Evolutionary conservation across 1,284 basidiomycete genomes (phyloP).

Genomic region (Athelia psychrophila): DNA sequence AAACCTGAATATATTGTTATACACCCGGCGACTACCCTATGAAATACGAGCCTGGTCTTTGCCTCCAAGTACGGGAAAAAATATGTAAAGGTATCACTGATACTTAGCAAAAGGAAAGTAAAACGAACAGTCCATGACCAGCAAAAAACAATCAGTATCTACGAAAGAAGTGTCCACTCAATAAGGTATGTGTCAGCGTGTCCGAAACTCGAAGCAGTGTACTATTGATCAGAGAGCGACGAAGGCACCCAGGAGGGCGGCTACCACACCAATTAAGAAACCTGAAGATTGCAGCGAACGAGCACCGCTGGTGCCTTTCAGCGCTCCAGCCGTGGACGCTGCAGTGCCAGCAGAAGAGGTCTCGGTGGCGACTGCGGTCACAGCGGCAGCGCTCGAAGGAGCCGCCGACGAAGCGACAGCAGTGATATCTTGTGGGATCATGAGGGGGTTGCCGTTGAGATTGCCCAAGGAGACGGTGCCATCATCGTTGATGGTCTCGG

Average conservation of each 20-base stretch:
- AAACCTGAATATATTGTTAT: not conserved
- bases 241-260: constrained; percentile 50
- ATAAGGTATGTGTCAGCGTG: not conserved
- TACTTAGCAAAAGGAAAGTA: not conserved
- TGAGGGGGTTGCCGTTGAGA: constrained; percentile 42
- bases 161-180: not conserved
- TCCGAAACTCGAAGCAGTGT: constrained; percentile 13
- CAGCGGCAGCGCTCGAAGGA: constrained; percentile 21
- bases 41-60: not conserved
- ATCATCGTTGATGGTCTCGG: constrained; percentile 47
- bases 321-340: constrained; percentile 18
- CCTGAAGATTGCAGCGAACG: constrained; percentile 46
- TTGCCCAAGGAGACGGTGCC: constrained; percentile 51
- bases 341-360: constrained; percentile 23
- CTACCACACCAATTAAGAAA: constrained; percentile 45
- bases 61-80: not conserved
- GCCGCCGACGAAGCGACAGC: constrained; percentile 10
- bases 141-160: not conserved
- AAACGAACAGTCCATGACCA: not conserved
- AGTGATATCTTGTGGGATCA: constrained; percentile 54
- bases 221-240: constrained; percentile 46
- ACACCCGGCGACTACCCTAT: not conserved
- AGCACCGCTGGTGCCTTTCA: constrained; percentile 41
- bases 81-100: constrained; percentile 1
- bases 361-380: constrained; percentile 24